phyloP scores from a whole-genome alignment of 768 basidiomycete genomes.

The Macrolepiota albuminosa region DNA sequence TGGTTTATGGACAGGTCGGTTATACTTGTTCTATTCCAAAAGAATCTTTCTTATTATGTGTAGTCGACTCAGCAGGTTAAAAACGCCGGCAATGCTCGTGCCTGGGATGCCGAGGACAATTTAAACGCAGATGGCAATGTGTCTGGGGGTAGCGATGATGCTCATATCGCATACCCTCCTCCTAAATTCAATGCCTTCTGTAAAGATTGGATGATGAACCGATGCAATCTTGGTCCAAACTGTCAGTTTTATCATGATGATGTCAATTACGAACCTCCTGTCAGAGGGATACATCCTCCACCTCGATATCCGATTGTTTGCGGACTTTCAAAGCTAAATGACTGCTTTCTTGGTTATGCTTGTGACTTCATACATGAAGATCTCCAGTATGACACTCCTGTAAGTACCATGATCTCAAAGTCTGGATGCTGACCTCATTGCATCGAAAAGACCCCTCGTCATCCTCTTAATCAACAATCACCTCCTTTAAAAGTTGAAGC shows the following conservation, averaged over 20 bases:
- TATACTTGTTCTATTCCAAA: background rate
- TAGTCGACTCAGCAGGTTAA: background rate
- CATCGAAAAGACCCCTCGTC: background rate
- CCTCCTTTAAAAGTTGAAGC: background rate
- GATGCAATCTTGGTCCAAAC: constrained; percentile 8
- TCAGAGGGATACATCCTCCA: constrained; percentile 14
- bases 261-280: constrained; percentile 13
- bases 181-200: constrained; percentile 9
- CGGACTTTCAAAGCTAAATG: background rate
- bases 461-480: background rate
- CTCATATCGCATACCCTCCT: constrained; percentile 5
- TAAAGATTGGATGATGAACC: constrained; percentile 10
- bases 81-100: background rate
- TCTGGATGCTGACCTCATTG: background rate
- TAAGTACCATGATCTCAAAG: background rate
- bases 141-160: background rate
- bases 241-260: constrained; percentile 14
- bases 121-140: background rate
- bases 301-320: constrained; percentile 9
- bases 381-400: constrained; percentile 10
- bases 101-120: background rate
- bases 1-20: constrained; percentile 8
- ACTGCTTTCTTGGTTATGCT: constrained; percentile 8
- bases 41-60: background rate
- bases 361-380: constrained; percentile 12